Evolutionary conservation across 2,329 filamentous ascomycete genomes (phyloP).

Genomic region (Cladosporium phlei): DNA sequence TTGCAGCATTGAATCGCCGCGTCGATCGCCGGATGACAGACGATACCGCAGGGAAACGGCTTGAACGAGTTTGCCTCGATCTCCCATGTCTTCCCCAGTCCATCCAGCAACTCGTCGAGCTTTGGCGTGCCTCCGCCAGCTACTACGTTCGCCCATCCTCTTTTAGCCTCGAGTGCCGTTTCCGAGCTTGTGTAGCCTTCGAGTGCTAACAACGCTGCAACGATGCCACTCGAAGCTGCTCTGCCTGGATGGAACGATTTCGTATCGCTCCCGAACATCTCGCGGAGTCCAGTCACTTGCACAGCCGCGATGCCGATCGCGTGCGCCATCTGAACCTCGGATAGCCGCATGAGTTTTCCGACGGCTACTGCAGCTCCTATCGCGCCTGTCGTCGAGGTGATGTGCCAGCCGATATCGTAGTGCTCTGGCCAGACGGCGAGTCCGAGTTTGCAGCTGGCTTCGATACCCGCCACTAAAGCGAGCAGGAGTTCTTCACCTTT

Average conservation of each 20-base stretch:
- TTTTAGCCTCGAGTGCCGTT: constrained; percentile 47
- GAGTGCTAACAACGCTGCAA: constrained; percentile 44
- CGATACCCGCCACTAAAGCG: constrained; percentile 49
- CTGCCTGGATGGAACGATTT: constrained; percentile 54
- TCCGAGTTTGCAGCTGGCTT: constrained; percentile 50
- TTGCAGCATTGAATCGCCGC: constrained; percentile 20
- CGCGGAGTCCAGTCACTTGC: constrained; percentile 50
- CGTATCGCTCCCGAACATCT: constrained; percentile 53
- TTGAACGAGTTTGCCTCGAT: constrained; percentile 53
- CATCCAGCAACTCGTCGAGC: constrained; percentile 36
- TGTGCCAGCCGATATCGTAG: constrained; percentile 55
- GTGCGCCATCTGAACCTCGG: constrained; percentile 39
- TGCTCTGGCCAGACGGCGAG: constrained; percentile 51
- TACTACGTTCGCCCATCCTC: constrained; percentile 52
- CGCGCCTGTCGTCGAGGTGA: constrained; percentile 49
- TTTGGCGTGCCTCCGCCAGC: constrained; percentile 36
- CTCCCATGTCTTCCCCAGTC: constrained; percentile 44
- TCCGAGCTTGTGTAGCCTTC: constrained; percentile 48
- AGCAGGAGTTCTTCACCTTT: constrained; percentile 47
- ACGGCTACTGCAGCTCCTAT: constrained; percentile 52
- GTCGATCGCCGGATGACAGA: constrained; percentile 54
- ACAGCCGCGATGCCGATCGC: constrained; percentile 52
- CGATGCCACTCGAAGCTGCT: constrained; percentile 49
- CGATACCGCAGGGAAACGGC: constrained; percentile 54
- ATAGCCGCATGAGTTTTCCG: constrained; percentile 43